A percentile compares a stretch with the other conserved stretches of the same genome.
Conservation (phyloP, 225 moss, liverwort and hornwort species). For the Rhytidiadelphus loreus region DNA sequence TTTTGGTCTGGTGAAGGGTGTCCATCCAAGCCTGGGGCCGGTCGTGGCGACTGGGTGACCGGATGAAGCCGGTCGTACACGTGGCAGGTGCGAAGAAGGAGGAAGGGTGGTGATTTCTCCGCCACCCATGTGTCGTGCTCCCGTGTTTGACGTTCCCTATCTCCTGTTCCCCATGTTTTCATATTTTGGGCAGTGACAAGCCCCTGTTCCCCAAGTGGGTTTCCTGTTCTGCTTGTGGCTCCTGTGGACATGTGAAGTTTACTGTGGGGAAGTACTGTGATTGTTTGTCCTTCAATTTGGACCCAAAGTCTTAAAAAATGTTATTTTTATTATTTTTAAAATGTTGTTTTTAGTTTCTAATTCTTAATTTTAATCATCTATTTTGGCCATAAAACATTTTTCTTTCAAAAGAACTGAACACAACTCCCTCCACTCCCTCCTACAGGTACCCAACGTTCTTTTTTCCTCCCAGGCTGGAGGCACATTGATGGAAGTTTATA, state of each 20-base stretch:
- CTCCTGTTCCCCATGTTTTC: neutral
- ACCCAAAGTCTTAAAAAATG: neutral
- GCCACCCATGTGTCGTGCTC: neutral
- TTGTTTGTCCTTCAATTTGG: neutral
- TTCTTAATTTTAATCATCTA: neutral
- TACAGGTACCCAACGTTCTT: neutral
- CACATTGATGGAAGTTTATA: neutral
- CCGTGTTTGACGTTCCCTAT: neutral
- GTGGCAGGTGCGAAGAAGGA: neutral
- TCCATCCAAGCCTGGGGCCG: neutral
- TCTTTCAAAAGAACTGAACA: neutral
- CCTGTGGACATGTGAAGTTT: neutral
- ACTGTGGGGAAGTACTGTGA: neutral
- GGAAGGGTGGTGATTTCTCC: neutral
- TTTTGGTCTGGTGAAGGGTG: neutral
- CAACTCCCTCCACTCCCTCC: neutral
- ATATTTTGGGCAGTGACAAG: neutral
- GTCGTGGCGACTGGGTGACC: neutral
- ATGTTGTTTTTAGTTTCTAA: no score
- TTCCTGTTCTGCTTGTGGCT: neutral
- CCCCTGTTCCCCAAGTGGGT: no score
- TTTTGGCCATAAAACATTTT: neutral
- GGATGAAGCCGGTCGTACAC: neutral
- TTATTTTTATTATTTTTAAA: neutral
- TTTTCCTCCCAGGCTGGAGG: neutral